These are phyloP conservation scores for Xylaria intraflava DNA, from an alignment of 495 filamentous ascomycete species.

Conservation along the genomic window DNA sequence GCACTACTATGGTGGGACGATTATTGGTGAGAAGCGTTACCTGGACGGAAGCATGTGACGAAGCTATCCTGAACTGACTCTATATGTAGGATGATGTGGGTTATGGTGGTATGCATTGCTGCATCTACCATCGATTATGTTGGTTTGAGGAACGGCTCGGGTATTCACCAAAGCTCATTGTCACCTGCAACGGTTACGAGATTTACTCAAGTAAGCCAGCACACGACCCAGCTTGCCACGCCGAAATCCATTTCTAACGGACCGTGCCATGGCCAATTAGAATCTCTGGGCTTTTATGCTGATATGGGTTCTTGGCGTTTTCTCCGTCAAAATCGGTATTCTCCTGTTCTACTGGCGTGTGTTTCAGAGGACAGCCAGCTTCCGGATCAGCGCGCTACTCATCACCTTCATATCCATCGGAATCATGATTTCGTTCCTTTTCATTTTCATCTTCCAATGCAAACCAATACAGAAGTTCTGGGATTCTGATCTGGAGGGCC, in stretches of 20 bases:
- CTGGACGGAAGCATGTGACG: background rate
- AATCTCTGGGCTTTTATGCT: conserved; percentile 36
- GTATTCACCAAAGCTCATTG: conserved; percentile 9
- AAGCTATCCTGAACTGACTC: background rate
- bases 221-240: conserved; percentile 16
- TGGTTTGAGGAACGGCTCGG: conserved; percentile 12
- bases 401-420: conserved; percentile 33
- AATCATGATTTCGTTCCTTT: conserved; percentile 43
- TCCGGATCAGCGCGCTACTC: conserved; percentile 32
- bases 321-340: conserved; percentile 32
- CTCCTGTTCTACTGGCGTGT: conserved; percentile 41
- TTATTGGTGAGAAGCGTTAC: conserved; percentile 18
- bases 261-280: conserved; percentile 14
- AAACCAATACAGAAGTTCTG: conserved; percentile 37
- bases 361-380: conserved; percentile 31
- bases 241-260: background rate
- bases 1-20: conserved; percentile 38
- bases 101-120: conserved; percentile 26
- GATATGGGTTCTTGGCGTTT: conserved; percentile 32
- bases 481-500: conserved; percentile 28
- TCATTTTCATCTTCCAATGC: conserved; percentile 42
- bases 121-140: conserved; percentile 11
- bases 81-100: conserved; percentile 22
- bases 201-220: conserved; percentile 10
- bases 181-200: conserved; percentile 19